These are phyloP conservation scores for Aspergillus sclerotiicarbonarius DNA, from an alignment of 495 filamentous ascomycete genomes.

Conservation along the genomic window DNA sequence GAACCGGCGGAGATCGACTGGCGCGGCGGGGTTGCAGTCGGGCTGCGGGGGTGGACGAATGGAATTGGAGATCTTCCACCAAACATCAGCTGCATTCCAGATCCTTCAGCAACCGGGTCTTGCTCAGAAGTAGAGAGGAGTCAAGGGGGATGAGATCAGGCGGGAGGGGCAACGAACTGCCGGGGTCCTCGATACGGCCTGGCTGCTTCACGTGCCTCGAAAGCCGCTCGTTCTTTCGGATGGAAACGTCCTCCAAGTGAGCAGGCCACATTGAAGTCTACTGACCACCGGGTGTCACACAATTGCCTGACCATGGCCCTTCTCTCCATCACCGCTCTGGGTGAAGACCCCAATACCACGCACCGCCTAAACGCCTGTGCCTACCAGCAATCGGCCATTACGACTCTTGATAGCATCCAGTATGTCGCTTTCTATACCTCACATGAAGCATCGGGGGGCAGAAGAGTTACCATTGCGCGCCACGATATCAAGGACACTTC, in stretches of 20 bases:
- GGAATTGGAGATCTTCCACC: not conserved
- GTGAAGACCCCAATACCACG: constrained; percentile 1
- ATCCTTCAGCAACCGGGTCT: not conserved
- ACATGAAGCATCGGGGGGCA: not conserved
- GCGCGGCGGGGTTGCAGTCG: not conserved
- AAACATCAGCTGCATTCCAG: not conserved
- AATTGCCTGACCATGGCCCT: not conserved
- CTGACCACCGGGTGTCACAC: too few relatives aligned
- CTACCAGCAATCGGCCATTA: constrained; percentile 7
- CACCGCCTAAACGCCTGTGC: constrained; percentile 7
- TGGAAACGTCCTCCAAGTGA: too few relatives aligned
- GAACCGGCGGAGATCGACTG: constrained; percentile 2
- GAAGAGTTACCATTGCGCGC: constrained; percentile 1
- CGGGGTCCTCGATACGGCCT: too few relatives aligned
- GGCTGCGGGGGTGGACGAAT: not conserved
- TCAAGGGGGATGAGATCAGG: not conserved
- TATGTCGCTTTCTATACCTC: constrained; percentile 7
- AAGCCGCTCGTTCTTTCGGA: too few relatives aligned
- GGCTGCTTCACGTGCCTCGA: not conserved
- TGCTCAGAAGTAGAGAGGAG: not conserved
- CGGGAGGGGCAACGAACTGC: not conserved
- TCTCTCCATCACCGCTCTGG: not conserved
- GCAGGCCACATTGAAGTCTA: too few relatives aligned
- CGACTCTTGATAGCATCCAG: not conserved
- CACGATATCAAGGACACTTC: not conserved